Percentiles rank a stretch among this genome's conserved stretches.
These are phyloP conservation scores for Hyaloperonospora brassicae DNA, from an alignment of 352 stramenopile genomes.

Conservation along the genomic window DNA sequence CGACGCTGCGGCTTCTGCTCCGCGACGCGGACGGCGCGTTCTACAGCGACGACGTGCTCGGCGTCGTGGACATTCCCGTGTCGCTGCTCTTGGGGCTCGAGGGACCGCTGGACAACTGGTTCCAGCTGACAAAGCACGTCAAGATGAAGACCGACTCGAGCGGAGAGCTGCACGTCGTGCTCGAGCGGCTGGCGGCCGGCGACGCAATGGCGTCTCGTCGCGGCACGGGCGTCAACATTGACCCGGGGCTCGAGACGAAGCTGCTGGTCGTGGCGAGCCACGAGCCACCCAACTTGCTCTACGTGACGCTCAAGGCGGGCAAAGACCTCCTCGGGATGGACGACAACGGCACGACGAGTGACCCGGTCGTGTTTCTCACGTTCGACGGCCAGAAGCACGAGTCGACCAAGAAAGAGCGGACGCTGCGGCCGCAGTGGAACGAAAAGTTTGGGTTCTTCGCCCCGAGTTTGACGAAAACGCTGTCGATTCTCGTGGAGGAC, in stretches of 20 bases:
- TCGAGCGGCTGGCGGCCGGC: constrained; percentile 21
- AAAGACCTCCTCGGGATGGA: constrained; percentile 84
- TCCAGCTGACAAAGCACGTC: constrained; percentile 44
- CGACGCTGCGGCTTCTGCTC: constrained; percentile 48
- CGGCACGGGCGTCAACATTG: constrained; percentile 22
- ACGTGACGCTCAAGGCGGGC: constrained; percentile 61
- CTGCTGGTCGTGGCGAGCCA: constrained; percentile 8
- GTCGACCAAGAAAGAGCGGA: constrained; percentile 66
- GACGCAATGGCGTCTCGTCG: constrained; percentile 9
- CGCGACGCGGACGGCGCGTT: constrained; percentile 54
- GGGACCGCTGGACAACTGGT: constrained; percentile 58
- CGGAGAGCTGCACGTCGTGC: constrained; percentile 48
- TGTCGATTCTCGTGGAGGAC: constrained; percentile 59
- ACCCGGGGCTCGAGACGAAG: constrained; percentile 17
- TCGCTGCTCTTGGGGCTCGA: constrained; percentile 35
- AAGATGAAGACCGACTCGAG: constrained; percentile 73
- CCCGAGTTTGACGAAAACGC: constrained; percentile 41
- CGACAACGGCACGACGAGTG: constrained; percentile 67
- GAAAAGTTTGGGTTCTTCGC: constrained; percentile 73
- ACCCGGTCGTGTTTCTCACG: constrained; percentile 81
- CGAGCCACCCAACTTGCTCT: constrained; percentile 55
- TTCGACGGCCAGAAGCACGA: constrained; percentile 77
- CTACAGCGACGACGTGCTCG: constrained; percentile 50
- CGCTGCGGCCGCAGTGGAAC: constrained; percentile 67
- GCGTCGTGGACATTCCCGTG: constrained; percentile 63